Base-by-base conservation (phyloP, 2,329 filamentous ascomycete genomes). In the Alternaria longipes region DNA sequence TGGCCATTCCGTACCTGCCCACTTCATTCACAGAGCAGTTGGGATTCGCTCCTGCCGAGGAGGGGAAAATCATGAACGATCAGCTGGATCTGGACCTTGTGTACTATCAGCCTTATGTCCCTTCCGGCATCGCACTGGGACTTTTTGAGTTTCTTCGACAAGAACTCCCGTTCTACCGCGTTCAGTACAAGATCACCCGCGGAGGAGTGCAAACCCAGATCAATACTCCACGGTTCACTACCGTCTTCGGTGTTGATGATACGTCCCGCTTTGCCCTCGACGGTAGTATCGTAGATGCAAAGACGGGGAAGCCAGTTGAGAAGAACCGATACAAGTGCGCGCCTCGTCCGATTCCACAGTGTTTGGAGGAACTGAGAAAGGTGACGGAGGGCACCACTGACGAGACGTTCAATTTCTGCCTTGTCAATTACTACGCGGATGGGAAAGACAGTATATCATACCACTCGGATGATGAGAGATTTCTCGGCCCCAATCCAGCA, bases 371-470 rank as follows among this genome's bases (percentile, higher is more conserved):
- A 6, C 83, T 94, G 8, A 85, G 88, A 9, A 79, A 77, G 34
- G 83, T 87, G 9, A 88, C 90, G 1, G 90, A 94, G 76, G 82
- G 84, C 5, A 86, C 87, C 0, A 91, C 90, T 0, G 84, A 84
- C n/a, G 86, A 86, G 70, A 84, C 73, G 1, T 94, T 90, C 79
- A 94, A 94, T 74, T 92, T 94, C 74, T 91, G 89, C 61, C 84
- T 94, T 1, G 90, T 94, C 5, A 94, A 94, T 72, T 94, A 94
- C 80, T 94, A 94, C 73, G 89, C 89, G n/a, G 86, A 86, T 4
- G 91, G 91, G 0, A 81, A 87, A 6, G 91, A 94, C 75, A 92
- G 89, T 67, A 94, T 94, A 50, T 86, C 89, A 11, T 94, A 90
- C 71, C 91, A 94, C 77, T 91, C 89, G 50, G 92, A 94, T 67